Base-by-base conservation (phyloP, 192 early-diverging fungal species). In the Gryganskiella cystojenkinii region DNA sequence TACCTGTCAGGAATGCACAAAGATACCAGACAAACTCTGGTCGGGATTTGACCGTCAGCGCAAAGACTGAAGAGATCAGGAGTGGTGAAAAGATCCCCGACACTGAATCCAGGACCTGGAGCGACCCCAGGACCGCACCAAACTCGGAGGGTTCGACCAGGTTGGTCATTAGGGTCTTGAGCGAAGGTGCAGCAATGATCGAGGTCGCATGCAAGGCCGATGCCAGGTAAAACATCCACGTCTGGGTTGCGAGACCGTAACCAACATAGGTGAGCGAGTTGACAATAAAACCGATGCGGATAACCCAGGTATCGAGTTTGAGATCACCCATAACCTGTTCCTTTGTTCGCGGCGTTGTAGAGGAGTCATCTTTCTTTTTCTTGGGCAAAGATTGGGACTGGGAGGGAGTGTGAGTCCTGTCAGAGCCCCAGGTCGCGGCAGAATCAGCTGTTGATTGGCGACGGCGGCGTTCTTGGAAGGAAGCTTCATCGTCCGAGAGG, bases 71-170 rank as follows among this genome's bases (percentile, higher is more conserved):
- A 45, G 84, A 85, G 31, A 86, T 62, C 11, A 79, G 52, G 9
- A 86, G 4, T 3, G 84, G 87, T 6, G 82, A 73, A 3, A 84
- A 13, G 30, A 85, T 65, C 20, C 83, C 70, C 13, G 79, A 59
- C 35, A 85, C 59, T 24, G 85, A 67, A 28, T 88, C 87, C 22
- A 86, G 17, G 25, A 82, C 74, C 25, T 76, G 56, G 13, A 86
- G 31, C 25, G 87, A 83, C 0, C 87, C 87, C 15, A 88, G 54
- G 20, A 80, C 57, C 31, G 86, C 80, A 1, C 85, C 87, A 42
- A 84, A 67, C 71, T 88, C 64, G 19, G 72, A 67, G 3, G 85
- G 78, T 6, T 70, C 49, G 13, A 88, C 85, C 47, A 84, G 52
- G 22, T 61, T 70, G 19, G 82, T 86, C 19, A 85, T 30, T 22